phyloP scores from a whole-genome alignment of 306 rosid species.

The Fagus crenata region DNA sequence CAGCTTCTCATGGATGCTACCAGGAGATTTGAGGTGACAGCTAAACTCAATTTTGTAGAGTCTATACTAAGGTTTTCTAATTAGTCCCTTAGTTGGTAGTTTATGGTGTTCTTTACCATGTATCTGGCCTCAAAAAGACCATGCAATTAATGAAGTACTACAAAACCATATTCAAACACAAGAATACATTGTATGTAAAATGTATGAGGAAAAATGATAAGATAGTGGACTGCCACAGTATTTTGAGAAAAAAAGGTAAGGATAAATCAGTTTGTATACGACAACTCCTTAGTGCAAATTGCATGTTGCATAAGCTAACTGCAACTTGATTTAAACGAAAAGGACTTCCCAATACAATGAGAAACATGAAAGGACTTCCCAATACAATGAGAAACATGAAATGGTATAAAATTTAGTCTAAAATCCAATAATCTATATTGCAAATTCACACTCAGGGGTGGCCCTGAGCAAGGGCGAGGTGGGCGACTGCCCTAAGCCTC shows the following conservation, averaged over 20 bases:
- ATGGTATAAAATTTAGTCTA: neutral
- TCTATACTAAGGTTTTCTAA: conserved; percentile 33
- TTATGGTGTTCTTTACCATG: too few species aligned
- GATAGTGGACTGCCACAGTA: too few species aligned
- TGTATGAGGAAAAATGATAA: too few species aligned
- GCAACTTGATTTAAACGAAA: neutral
- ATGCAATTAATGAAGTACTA: too few species aligned
- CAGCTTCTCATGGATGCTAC: neutral
- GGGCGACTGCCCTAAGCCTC: too few species aligned
- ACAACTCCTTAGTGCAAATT: neutral
- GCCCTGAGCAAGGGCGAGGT: too few species aligned
- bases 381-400: neutral
- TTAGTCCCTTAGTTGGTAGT: conserved; percentile 6
- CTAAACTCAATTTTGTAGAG: conserved; percentile 26
- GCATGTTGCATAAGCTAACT: neutral
- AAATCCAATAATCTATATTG: neutral
- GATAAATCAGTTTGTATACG: neutral
- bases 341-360: neutral
- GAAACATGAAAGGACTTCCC: neutral
- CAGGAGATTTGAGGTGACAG: neutral
- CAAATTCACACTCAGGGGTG: neutral
- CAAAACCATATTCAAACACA: too few species aligned
- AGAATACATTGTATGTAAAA: too few species aligned
- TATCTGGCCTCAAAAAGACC: too few species aligned
- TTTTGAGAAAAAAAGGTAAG: too few species aligned